Conservation (phyloP, 2,329 filamentous ascomycete genomes). For the Aspergillus uvarum region DNA sequence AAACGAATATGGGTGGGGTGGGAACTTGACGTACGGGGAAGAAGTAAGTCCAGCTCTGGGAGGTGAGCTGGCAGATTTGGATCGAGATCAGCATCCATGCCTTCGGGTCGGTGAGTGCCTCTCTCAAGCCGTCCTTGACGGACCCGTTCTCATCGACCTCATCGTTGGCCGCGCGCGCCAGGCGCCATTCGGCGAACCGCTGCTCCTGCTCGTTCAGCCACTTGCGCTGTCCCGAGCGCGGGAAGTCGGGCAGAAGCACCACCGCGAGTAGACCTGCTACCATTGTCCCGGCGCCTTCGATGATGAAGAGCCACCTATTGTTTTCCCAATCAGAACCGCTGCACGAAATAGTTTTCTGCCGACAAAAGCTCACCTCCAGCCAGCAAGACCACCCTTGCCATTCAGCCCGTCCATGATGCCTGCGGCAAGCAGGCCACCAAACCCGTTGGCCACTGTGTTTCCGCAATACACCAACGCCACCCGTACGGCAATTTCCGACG, state of each 20-base stretch:
- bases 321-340: no score
- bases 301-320: constrained; percentile 37
- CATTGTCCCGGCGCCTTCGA: constrained; percentile 41
- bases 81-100: constrained; percentile 19
- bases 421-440: constrained; percentile 41
- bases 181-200: constrained; percentile 21
- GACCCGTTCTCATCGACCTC: constrained; percentile 23
- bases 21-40: constrained; percentile 8
- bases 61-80: constrained; percentile 20
- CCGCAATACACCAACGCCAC: constrained; percentile 49
- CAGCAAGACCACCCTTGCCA: constrained; percentile 39
- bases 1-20: no score
- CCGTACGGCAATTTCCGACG: constrained; percentile 55
- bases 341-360: no score
- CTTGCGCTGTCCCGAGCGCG: constrained; percentile 18
- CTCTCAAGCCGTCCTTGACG: constrained; percentile 16
- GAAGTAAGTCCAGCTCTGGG: constrained; percentile 19
- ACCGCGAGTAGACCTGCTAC: constrained; percentile 34
- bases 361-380: constrained; percentile 31
- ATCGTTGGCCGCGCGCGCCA: constrained; percentile 21
- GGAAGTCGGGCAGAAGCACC: constrained; percentile 36
- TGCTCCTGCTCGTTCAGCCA: constrained; percentile 24
- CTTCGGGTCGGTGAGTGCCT: constrained; percentile 19
- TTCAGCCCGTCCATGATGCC: constrained; percentile 35
- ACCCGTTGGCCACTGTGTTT: constrained; percentile 40